Evolutionary conservation across 345 rosid genomes (phyloP), one percentile per base, ranked within the genome.

Genomic region (Anacardium occidentale): DNA sequence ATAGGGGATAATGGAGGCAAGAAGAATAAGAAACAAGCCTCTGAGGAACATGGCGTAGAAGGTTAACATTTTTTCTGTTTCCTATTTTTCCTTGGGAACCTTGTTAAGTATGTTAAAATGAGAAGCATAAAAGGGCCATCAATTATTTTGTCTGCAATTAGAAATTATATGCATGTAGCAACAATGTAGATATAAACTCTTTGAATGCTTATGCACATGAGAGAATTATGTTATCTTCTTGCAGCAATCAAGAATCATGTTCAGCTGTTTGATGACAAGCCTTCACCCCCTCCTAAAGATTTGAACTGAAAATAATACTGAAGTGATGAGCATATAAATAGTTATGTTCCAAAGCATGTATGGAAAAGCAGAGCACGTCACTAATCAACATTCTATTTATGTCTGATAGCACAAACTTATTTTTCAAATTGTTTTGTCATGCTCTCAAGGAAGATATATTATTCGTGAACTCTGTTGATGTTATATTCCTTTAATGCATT

Each of bases 1-100:
- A 62, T 72, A 59, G 89, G 81, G 48, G 93, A 87, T 70, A 73
- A 79, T 60, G 81, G 78, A 48, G 70, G 77, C 11, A 75, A 79
- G 68, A 75, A 82, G 32, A 77, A 77, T 22, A 73, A 71, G 54
- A 29, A 29, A 3, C 70, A 66, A 50, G 32, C 64, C 8, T 68
- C 83, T 10, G 75, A 24, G 15, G 56, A 72, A 44, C 47, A 70
- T 18, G 44, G 62, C 67, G 60, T 72, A 56, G 76, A 86, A 90
- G 94, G 97, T 93, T 74, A 14, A n/a, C 29, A 52, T 68, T 61
- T 54, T 56, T 57, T 20, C 34, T 62, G 57, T 52, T 53, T 65
- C 50, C 26, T 61, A 7, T 44, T 40, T 51, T 51, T 55, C 63
- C 15, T 10, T 52, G 10, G n/a, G 7, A 42, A 29, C 34, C 14